Conservation (phyloP, 2,329 filamentous ascomycete species). For the Blastomyces silverae region DNA sequence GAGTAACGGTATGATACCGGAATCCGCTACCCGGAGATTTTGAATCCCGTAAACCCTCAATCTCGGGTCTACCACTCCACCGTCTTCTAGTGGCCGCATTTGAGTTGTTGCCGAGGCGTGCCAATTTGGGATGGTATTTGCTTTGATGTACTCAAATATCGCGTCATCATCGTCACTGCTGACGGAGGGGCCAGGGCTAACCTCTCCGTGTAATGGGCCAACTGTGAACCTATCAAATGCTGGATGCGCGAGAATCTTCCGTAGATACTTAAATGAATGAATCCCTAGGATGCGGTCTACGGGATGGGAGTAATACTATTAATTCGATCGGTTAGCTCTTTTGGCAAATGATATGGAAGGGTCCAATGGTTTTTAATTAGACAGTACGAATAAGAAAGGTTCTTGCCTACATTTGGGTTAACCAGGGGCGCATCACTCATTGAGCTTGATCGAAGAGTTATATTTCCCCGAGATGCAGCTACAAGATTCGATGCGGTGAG, state of each 20-base stretch:
- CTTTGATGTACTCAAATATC: constrained; percentile 24
- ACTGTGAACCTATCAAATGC: constrained; percentile 19
- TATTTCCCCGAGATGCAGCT: constrained; percentile 20
- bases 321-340: not conserved
- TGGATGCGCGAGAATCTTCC: constrained; percentile 24
- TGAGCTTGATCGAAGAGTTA: constrained; percentile 19
- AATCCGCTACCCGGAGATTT: constrained; percentile 20
- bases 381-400: not conserved
- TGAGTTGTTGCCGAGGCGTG: constrained; percentile 16
- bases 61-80: constrained; percentile 21
- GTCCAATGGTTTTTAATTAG: not conserved
- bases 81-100: constrained; percentile 20
- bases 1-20: constrained; percentile 21
- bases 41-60: constrained; percentile 20
- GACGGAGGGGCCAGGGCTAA: constrained; percentile 23
- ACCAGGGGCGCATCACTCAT: constrained; percentile 19
- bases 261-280: constrained; percentile 25
- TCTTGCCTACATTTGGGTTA: constrained; percentile 19
- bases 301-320: constrained; percentile 19
- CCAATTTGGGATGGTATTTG: constrained; percentile 19
- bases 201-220: constrained; percentile 23
- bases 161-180: constrained; percentile 23
- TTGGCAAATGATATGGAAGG: not conserved
- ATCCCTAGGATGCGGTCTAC: constrained; percentile 23
- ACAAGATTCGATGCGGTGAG: constrained; percentile 29